Conservation (phyloP, 176 grass and related monocot species). For the Oryza nivara region DNA sequence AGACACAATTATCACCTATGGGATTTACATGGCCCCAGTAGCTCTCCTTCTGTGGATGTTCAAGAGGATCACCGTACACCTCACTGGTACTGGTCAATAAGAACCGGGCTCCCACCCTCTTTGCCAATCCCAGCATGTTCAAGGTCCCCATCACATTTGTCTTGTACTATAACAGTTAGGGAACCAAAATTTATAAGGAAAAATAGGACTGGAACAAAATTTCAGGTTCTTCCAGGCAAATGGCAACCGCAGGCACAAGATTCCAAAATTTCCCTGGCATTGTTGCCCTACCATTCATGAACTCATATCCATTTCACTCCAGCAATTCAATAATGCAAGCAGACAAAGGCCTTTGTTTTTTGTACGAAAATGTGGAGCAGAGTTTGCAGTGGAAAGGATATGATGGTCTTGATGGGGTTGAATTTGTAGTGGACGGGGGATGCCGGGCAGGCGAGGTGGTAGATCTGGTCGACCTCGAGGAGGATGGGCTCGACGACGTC, state of each 20-base stretch:
- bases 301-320: neutral
- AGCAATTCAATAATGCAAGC: slow-evolving; percentile 16
- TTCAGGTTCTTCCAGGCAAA: neutral
- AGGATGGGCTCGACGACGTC: slow-evolving; percentile 97
- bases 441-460: slow-evolving; percentile 96
- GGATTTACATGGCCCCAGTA: slow-evolving; percentile 99
- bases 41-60: slow-evolving; percentile 95
- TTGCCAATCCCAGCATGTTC: slow-evolving; percentile 96
- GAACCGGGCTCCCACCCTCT: slow-evolving; percentile 88
- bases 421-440: slow-evolving; percentile 96
- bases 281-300: neutral
- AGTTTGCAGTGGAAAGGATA: slow-evolving; percentile 57
- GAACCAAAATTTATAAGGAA: slow-evolving; percentile 24
- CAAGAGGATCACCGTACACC: slow-evolving; percentile 91
- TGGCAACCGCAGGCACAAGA: slow-evolving; percentile 20
- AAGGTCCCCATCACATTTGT: slow-evolving; percentile 99
- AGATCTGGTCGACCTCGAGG: slow-evolving; percentile 99
- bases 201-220: neutral
- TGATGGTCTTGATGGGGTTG: slow-evolving; percentile 98
- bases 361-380: neutral
- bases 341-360: neutral
- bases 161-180: slow-evolving; percentile 74
- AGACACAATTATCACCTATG: slow-evolving; percentile 66
- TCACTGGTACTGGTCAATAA: slow-evolving; percentile 93
- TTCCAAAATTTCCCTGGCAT: neutral